These are phyloP conservation scores for Orbilia brochopaga DNA, from an alignment of 2,329 filamentous ascomycete species.

Conservation along the genomic window DNA sequence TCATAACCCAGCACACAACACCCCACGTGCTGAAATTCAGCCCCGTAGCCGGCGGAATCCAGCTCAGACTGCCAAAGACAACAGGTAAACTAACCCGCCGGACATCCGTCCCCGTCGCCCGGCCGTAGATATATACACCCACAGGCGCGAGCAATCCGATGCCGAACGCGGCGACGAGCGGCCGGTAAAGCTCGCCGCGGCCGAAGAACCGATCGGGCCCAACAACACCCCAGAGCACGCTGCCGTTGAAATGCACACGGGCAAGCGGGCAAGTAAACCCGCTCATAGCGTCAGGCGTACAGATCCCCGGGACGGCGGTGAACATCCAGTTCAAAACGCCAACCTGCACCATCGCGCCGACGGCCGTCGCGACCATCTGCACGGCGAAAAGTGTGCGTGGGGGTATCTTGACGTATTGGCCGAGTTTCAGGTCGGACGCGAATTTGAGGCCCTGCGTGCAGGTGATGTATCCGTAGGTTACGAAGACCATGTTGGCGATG, in stretches of 20 bases:
- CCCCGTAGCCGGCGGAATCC: conserved; percentile 85
- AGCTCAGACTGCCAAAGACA: conserved; percentile 79
- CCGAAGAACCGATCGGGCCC: conserved; percentile 84
- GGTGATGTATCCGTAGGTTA: conserved; percentile 87
- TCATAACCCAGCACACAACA: conserved; percentile 83
- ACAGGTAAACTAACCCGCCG: conserved; percentile 79
- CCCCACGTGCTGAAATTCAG: conserved; percentile 90
- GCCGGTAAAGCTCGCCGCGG: conserved; percentile 73
- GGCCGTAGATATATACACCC: conserved; percentile 73
- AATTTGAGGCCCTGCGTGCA: conserved; percentile 90
- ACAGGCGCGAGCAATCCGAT: conserved; percentile 77
- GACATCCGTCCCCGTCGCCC: conserved; percentile 68
- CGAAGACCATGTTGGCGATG: conserved; percentile 91
- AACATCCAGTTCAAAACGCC: conserved; percentile 91
- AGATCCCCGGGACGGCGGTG: conserved; percentile 74
- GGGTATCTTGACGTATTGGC: conserved; percentile 86
- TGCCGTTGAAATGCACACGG: conserved; percentile 86
- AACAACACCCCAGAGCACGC: conserved; percentile 87
- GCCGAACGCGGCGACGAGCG: conserved; percentile 80
- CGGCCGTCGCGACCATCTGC: conserved; percentile 75
- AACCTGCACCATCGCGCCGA: conserved; percentile 82
- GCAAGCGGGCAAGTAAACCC: conserved; percentile 88
- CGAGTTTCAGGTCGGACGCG: conserved; percentile 82
- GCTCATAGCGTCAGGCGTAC: conserved; percentile 78
- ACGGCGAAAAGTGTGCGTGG: conserved; percentile 79